A percentile compares a stretch with the other conserved stretches of the same genome.
These are phyloP conservation scores for Bipolaris victoriae DNA, from an alignment of 2,329 filamentous ascomycete genomes.

Conservation along the genomic window DNA sequence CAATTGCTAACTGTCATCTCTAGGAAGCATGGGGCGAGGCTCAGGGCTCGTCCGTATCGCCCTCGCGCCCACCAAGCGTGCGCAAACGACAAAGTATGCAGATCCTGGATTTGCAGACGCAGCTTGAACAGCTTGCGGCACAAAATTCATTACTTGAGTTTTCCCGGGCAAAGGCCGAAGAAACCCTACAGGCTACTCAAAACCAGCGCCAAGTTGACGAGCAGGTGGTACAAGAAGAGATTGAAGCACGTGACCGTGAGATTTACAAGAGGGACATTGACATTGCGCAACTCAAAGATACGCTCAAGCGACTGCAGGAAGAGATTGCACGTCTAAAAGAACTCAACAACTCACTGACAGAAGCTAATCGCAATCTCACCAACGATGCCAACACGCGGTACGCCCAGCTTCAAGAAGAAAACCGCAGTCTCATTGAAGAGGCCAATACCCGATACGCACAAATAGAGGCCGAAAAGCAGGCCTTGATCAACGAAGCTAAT, in stretches of 20 bases:
- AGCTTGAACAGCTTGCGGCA: conserved; percentile 80
- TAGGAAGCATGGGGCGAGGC: conserved; percentile 95
- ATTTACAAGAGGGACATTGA: conserved; percentile 84
- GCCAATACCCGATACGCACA: conserved; percentile 73
- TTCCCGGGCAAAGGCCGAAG: conserved; percentile 72
- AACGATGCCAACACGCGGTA: conserved; percentile 77
- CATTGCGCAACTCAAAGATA: conserved; percentile 80
- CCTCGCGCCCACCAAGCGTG: conserved; percentile 92
- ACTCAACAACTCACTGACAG: conserved; percentile 79
- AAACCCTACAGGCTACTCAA: conserved; percentile 62
- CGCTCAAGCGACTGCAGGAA: conserved; percentile 78
- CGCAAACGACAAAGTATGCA: conserved; percentile 98
- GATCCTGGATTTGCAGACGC: conserved; percentile 83
- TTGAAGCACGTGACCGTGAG: conserved; percentile 70
- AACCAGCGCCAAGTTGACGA: conserved; percentile 61
- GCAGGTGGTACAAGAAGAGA: conserved; percentile 56
- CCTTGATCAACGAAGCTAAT: conserved; percentile 76
- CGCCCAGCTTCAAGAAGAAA: conserved; percentile 62
- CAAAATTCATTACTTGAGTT: conserved; percentile 84
- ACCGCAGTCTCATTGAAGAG: conserved; percentile 75
- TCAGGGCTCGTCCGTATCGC: conserved; percentile 86
- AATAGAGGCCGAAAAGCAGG: conserved; percentile 68
- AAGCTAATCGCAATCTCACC: conserved; percentile 77
- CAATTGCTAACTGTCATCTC: conserved; percentile 35
- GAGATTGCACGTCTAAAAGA: conserved; percentile 82